Conservation (phyloP, 2,329 filamentous ascomycete species). For the Phyllosticta capitalensis region DNA sequence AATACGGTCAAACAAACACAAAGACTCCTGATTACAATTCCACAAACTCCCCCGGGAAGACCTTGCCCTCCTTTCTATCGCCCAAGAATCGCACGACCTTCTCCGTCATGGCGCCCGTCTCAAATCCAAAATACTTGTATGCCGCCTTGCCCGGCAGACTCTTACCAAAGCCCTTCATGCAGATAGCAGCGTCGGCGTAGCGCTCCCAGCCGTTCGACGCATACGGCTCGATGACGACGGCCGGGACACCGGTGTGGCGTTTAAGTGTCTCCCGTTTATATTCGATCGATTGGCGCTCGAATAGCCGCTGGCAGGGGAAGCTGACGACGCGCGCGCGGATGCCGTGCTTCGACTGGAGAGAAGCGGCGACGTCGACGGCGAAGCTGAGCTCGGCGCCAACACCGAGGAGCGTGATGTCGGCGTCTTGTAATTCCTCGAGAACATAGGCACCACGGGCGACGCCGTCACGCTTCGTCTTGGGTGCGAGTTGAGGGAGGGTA, state of each 20-base stretch:
- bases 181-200: constrained; percentile 48
- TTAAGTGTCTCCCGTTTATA: constrained; percentile 40
- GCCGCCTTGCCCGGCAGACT: constrained; percentile 45
- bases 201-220: constrained; percentile 50
- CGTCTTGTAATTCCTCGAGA: constrained; percentile 34
- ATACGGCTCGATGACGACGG: constrained; percentile 53
- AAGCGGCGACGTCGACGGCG: constrained; percentile 34
- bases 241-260: constrained; percentile 33
- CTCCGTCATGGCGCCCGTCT: constrained; percentile 34
- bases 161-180: constrained; percentile 47
- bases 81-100: constrained; percentile 31
- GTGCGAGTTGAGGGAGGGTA: constrained; percentile 29
- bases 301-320: constrained; percentile 43
- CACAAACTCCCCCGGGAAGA: constrained; percentile 22
- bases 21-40: constrained; percentile 17
- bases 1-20: no score
- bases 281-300: constrained; percentile 36
- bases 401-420: constrained; percentile 41
- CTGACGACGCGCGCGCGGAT: constrained; percentile 39
- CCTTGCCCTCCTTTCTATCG: constrained; percentile 25
- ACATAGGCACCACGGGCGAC: constrained; percentile 40
- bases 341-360: constrained; percentile 27
- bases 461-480: constrained; percentile 31
- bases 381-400: constrained; percentile 43
- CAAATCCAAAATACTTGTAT: constrained; percentile 49